Conservation (phyloP, 2,329 filamentous ascomycete genomes). For the Diaporthe eres region DNA sequence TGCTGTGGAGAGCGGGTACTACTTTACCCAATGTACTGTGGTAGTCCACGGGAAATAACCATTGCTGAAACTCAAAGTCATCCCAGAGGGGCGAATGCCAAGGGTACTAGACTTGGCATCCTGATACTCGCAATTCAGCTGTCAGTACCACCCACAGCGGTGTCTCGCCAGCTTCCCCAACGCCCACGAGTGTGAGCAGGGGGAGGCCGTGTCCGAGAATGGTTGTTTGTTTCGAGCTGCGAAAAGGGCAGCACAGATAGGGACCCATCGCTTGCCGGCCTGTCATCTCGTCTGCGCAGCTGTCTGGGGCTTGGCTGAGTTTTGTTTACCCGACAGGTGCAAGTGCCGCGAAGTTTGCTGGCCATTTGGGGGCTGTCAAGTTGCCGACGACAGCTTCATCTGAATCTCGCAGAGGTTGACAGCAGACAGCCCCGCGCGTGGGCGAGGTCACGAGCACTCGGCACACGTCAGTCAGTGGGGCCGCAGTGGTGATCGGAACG, state of each 20-base stretch:
- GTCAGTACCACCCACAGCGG: neutral
- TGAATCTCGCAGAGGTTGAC: constrained; percentile 3
- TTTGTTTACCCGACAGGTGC: constrained; percentile 13
- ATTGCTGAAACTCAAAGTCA: constrained; percentile 40
- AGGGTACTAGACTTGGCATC: constrained; percentile 8
- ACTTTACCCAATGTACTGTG: constrained; percentile 12
- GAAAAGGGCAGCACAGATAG: neutral
- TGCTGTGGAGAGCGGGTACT: constrained; percentile 13
- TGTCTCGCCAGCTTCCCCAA: constrained; percentile 4
- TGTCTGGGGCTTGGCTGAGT: constrained; percentile 11
- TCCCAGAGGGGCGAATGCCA: constrained; percentile 38
- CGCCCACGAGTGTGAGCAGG: neutral
- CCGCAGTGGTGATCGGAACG: constrained; percentile 12
- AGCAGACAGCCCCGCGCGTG: neutral
- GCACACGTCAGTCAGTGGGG: constrained; percentile 34
- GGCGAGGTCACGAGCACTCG: constrained; percentile 7
- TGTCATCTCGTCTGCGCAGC: constrained; percentile 27
- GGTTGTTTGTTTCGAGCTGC: constrained; percentile 19
- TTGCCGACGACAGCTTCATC: neutral
- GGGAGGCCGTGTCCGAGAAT: neutral
- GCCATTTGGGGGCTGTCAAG: neutral
- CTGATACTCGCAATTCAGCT: constrained; percentile 3
- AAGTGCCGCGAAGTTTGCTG: constrained; percentile 20
- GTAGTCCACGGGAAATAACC: constrained; percentile 14
- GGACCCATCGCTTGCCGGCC: neutral